Base-by-base conservation (phyloP, 768 basidiomycete genomes). In the Kwoniella europaea region DNA sequence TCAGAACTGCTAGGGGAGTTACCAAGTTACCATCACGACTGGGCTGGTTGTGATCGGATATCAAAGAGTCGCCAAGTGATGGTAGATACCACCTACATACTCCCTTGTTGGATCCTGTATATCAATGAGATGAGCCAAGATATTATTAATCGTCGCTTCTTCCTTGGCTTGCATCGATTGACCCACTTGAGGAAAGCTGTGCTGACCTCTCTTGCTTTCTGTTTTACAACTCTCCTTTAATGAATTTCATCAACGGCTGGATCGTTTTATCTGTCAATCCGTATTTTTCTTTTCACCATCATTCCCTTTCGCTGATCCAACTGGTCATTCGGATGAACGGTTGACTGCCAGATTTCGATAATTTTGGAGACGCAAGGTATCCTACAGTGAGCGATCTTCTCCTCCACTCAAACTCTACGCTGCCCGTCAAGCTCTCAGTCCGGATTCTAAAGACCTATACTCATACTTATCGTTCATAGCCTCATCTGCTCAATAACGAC, bases 271-370 rank as follows among this genome's bases (percentile, higher is more conserved):
- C 46, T 50, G 7, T 50, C 46, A 50, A 35, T 35, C 35, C 35
- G 29, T 29, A 6, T 29, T 7, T 1, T 6, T 0, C 1, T 50
- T 10, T 1, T 50, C 46, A 18, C 9, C 35, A 6, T 35, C 35
- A 7, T 4, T 6, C 4, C 3, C 29, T 6, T 29, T 29, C 29
- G 29, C 29, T 29, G 29, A 29, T 29, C 29, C 29, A 29, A 29
- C 29, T 29, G 29, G 29, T 29, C 29, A 6, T 29, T 29, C 5
- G 29, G 29, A 4, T 35, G 35, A 35, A 35, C 35, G 35, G 0
- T 35, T 7, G 7, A 35, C 35, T 56, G n/a, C 7, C 35, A 67
- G 65, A 67, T 54, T 67, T 59, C 46, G 57, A 67, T 57, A 43
- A 67, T 52, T 44, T 41, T 15, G 56, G 24, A 16, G 57, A 59